Evolutionary conservation across 306 rosid genomes (phyloP).

Genomic region (Vicia villosa): DNA sequence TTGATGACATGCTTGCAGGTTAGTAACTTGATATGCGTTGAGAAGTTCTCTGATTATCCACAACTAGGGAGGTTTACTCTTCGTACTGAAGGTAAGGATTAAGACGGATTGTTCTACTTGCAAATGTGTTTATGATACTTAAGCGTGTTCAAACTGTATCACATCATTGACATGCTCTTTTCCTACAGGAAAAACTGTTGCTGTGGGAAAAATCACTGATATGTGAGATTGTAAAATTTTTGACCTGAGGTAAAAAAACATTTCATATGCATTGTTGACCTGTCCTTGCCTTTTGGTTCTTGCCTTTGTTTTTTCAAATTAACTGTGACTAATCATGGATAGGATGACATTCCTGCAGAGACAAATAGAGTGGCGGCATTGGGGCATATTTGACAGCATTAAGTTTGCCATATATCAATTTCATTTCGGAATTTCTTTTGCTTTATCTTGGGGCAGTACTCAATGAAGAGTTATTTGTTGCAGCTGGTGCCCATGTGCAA

Average conservation of each 20-base stretch:
- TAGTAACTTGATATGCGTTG: slow-evolving; percentile 66
- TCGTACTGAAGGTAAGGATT: slow-evolving; percentile 82
- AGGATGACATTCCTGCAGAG: slow-evolving; percentile 35
- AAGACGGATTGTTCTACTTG: slow-evolving; percentile 19
- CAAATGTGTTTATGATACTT: background rate
- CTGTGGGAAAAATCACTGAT: slow-evolving; percentile 84
- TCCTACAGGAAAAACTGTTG: slow-evolving; percentile 84
- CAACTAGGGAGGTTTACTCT: slow-evolving; percentile 99
- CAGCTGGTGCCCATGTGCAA: slow-evolving; percentile 39
- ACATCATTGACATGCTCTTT: slow-evolving; percentile 12
- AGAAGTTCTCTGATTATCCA: slow-evolving; percentile 75
- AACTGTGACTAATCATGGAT: slow-evolving; percentile 8
- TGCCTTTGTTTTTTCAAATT: background rate
- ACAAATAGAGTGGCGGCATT: slow-evolving; percentile 38
- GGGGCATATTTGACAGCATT: slow-evolving; percentile 32
- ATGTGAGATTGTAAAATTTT: slow-evolving; percentile 65
- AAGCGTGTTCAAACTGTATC: slow-evolving; percentile 18
- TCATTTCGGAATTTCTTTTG: slow-evolving; percentile 25
- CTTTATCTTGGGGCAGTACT: slow-evolving; percentile 37
- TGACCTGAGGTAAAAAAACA: slow-evolving; percentile 57
- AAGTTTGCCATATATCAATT: slow-evolving; percentile 30
- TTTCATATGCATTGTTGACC: slow-evolving; percentile 27
- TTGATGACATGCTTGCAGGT: slow-evolving; percentile 54
- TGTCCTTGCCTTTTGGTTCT: background rate
- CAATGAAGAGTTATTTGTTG: slow-evolving; percentile 37